Base-by-base conservation (phyloP, 352 stramenopile genomes). In the Phytophthora palmivora region DNA sequence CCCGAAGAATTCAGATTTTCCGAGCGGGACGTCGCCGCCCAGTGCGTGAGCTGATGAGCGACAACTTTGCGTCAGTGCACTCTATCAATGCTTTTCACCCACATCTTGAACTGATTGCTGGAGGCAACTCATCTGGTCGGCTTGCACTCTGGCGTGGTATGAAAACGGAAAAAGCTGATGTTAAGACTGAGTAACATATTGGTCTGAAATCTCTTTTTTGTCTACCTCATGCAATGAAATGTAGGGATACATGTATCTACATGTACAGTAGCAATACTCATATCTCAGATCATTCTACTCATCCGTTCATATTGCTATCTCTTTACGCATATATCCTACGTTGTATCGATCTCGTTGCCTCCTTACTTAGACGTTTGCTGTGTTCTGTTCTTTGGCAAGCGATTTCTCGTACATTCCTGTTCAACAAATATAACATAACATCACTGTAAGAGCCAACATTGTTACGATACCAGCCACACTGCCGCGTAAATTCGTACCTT, bases 51-150 rank as follows among this genome's bases (percentile, higher is more conserved):
- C 72, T 94, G 15, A 76, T 52, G 47, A 88, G 82, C 55, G 73
- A 89, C 37, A 76, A 79, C 36, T 88, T 95, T 36, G 78, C 70
- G 1, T 96, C 88, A 15, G 84, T 97, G 21, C 86, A 94, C 65
- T 96, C 89, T 16, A 91, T 95, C 64, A 95, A 95, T 59, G 75
- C 80, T 3, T 94, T 96, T 64, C 89, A 97, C 57, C 87, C 88
- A 21, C 78, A 78, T 41, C 60, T 87, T 24, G 70, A 90, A 28
- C 58, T 84, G 7, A 87, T 97, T 46, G 79, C 76, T 1, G 82
- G 88, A 5, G 84, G 85, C 19, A 97, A 96, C 58, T 93, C 80
- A 4, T 93, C 81, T 2, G 85, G 87, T 0, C 67, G 87, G 14
- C 55, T 92, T 26, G 75, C 78, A 46, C 56, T 94, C 7, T 94